Conservation (phyloP, 1,284 basidiomycete species). For the Mycena citricolor region DNA sequence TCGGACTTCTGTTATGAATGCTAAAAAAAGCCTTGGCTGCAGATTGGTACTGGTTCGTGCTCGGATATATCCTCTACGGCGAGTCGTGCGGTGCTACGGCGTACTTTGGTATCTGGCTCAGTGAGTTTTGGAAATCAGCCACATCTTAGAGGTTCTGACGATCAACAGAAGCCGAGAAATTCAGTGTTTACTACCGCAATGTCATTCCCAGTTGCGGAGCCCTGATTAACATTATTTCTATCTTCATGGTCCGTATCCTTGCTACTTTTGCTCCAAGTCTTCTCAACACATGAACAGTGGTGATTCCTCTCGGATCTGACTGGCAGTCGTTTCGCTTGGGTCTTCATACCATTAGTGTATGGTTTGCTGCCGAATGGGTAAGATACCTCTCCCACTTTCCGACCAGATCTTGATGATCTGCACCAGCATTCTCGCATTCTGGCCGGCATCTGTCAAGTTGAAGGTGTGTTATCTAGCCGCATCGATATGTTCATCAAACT, state of each 20-base stretch:
- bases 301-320: conserved; percentile 28
- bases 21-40: too few relatives aligned
- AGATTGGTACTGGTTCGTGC: conserved; percentile 28
- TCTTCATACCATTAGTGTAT: conserved; percentile 27
- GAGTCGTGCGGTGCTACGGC: conserved; percentile 24
- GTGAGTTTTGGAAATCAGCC: conserved; percentile 14
- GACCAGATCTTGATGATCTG: neutral
- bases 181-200: conserved; percentile 24
- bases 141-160: neutral
- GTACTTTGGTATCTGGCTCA: conserved; percentile 29
- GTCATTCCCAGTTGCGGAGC: conserved; percentile 27
- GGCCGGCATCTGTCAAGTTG: conserved; percentile 25
- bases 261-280: neutral
- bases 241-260: conserved; percentile 19
- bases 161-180: conserved; percentile 24
- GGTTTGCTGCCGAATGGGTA: conserved; percentile 28
- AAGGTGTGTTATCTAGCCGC: conserved; percentile 12
- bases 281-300: conserved; percentile 18
- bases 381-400: too few relatives aligned
- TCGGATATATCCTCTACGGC: conserved; percentile 28
- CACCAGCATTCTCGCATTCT: conserved; percentile 25
- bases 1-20: neutral
- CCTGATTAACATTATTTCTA: conserved; percentile 25
- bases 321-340: conserved; percentile 27
- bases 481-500: neutral